phyloP scores from a whole-genome alignment of 306 rosid species.

The Castanea sativa region DNA sequence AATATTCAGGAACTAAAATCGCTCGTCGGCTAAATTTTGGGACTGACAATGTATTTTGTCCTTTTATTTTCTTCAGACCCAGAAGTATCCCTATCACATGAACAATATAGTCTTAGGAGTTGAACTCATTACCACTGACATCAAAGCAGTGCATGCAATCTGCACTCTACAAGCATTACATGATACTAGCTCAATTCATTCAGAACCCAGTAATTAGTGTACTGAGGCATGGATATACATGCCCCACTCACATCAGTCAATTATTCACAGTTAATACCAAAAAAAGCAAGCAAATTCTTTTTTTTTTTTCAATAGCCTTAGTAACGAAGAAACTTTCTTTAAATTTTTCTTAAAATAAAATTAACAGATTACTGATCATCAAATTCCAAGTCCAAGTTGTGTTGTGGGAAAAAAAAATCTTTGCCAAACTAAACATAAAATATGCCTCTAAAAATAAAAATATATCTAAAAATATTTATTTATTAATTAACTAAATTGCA shows the following conservation, averaged over 20 bases:
- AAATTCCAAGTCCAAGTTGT: not conserved
- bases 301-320: not conserved
- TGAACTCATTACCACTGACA: conserved; percentile 3
- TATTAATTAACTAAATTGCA: too few relatives aligned
- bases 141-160: not conserved
- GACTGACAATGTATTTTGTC: too few relatives aligned
- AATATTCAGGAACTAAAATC: too few relatives aligned
- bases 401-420: too few relatives aligned
- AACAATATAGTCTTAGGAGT: not conserved
- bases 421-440: too few relatives aligned
- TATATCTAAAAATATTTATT: too few relatives aligned
- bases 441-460: too few relatives aligned
- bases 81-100: not conserved
- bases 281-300: not conserved
- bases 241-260: not conserved
- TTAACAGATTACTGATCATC: not conserved
- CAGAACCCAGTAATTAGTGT: not conserved
- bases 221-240: not conserved
- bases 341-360: not conserved
- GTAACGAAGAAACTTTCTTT: not conserved
- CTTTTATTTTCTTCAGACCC: not conserved
- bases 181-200: not conserved
- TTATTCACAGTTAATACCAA: not conserved
- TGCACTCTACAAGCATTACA: not conserved
- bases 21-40: too few relatives aligned